A percentile compares a stretch with the other conserved stretches of the same genome.
These are phyloP conservation scores for Mayamaea pseudoterrestris DNA, from an alignment of 108 stramenopile species.

Conservation along the genomic window DNA sequence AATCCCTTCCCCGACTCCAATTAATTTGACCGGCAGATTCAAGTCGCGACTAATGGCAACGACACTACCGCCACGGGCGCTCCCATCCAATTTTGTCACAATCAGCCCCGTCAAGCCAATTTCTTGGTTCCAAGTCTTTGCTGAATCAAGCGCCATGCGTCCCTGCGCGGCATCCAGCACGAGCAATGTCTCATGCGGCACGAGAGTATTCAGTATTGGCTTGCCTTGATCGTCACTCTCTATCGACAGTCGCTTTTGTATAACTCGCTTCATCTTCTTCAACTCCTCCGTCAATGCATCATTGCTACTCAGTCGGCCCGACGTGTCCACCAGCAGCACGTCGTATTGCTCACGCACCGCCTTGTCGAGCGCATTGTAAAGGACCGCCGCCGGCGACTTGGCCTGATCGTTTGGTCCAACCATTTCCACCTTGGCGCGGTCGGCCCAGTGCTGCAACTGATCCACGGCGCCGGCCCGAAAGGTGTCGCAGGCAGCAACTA, in stretches of 20 bases:
- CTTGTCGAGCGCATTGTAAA: slow-evolving; percentile 65
- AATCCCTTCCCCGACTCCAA: slow-evolving; percentile 90
- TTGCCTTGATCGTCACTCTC: slow-evolving; percentile 31
- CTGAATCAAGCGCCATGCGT: slow-evolving; percentile 88
- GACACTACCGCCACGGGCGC: slow-evolving; percentile 87
- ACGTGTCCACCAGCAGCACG: slow-evolving; percentile 84
- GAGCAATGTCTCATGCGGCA: slow-evolving; percentile 87
- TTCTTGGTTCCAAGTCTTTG: slow-evolving; percentile 74
- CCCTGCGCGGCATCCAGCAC: slow-evolving; percentile 93
- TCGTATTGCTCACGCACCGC: slow-evolving; percentile 75
- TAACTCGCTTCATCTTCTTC: slow-evolving; percentile 78
- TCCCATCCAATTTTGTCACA: slow-evolving; percentile 91
- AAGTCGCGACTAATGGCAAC: slow-evolving; percentile 84
- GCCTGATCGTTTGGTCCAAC: slow-evolving; percentile 55
- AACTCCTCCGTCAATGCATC: slow-evolving; percentile 77
- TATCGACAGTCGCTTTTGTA: slow-evolving; percentile 63
- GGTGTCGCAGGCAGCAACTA: slow-evolving; percentile 90
- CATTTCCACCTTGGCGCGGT: slow-evolving; percentile 77
- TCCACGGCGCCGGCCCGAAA: slow-evolving; percentile 93
- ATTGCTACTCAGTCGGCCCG: slow-evolving; percentile 87
- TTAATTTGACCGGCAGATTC: slow-evolving; percentile 88
- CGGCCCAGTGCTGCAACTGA: slow-evolving; percentile 86
- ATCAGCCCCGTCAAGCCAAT: slow-evolving; percentile 86
- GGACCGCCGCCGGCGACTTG: slow-evolving; percentile 46
- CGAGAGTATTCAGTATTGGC: slow-evolving; percentile 36